Conservation (phyloP, 192 early-diverging fungal genomes). For the Coemansia sp. region DNA sequence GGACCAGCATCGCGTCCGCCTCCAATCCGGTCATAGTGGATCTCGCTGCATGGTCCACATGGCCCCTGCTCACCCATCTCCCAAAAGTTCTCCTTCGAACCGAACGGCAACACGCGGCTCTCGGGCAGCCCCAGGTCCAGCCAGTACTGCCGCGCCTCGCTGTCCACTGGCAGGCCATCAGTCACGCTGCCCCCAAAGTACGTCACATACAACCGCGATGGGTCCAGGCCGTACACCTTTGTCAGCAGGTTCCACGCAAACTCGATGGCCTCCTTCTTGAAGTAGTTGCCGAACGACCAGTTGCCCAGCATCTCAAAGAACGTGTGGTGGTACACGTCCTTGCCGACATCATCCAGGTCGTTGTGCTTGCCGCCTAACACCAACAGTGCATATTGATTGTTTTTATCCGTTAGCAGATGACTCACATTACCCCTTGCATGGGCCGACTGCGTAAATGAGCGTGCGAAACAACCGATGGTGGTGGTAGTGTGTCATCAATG, state of each 20-base stretch:
- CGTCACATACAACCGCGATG: conserved; percentile 90
- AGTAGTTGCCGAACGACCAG: conserved; percentile 99
- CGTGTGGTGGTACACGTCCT: conserved; percentile 98
- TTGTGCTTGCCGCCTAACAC: conserved; percentile 94
- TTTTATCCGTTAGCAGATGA: not conserved
- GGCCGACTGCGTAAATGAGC: not conserved
- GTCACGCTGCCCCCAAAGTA: conserved; percentile 93
- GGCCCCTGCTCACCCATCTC: conserved; percentile 98
- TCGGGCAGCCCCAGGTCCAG: conserved; percentile 81
- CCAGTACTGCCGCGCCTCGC: conserved; percentile 92
- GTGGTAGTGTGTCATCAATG: conserved; percentile 9
- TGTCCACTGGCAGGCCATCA: conserved; percentile 77
- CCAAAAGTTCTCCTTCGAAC: conserved; percentile 98
- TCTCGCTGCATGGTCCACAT: conserved; percentile 97
- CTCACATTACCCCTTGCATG: not conserved
- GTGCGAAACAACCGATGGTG: not conserved
- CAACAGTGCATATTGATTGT: too few species aligned
- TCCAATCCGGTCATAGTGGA: conserved; percentile 97
- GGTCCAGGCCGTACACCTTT: conserved; percentile 73
- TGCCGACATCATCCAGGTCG: conserved; percentile 98
- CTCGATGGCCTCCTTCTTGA: conserved; percentile 92
- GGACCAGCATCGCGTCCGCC: conserved; percentile 76
- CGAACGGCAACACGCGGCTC: conserved; percentile 81
- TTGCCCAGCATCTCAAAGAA: conserved; percentile 99
- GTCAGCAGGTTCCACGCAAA: conserved; percentile 94